Percentiles rank a stretch among this genome's conserved stretches.
phyloP scores from a whole-genome alignment of 345 rosid species.

The Rhodomyrtus tomentosa region DNA sequence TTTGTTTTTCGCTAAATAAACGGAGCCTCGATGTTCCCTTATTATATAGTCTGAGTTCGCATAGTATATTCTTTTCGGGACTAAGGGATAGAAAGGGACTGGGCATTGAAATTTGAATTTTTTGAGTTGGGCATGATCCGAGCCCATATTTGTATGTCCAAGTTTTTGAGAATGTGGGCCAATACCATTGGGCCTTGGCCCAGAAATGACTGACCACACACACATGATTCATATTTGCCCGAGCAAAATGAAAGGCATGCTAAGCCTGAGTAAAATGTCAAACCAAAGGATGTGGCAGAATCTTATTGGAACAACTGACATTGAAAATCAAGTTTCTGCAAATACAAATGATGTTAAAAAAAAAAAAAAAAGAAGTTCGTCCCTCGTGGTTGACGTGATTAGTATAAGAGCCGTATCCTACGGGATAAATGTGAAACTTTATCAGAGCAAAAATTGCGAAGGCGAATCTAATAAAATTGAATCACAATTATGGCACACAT shows the following conservation, averaged over 20 bases:
- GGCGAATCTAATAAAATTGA: neutral
- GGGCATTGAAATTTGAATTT: neutral
- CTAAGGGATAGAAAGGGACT: neutral
- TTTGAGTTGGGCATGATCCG: neutral
- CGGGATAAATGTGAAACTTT: neutral
- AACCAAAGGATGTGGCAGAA: neutral
- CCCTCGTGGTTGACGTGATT: no score
- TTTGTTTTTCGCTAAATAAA: neutral
- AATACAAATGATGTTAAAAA: no score
- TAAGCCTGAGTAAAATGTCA: no score
- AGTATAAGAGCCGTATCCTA: no score
- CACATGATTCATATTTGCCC: no score
- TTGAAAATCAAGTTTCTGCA: neutral
- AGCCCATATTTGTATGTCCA: neutral
- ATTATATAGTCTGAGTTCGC: neutral
- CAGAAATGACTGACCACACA: neutral
- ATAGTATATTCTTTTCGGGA: neutral
- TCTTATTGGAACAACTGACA: neutral
- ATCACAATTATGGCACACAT: neutral
- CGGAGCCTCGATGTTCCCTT: neutral
- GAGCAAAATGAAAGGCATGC: no score
- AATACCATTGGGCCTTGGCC: neutral
- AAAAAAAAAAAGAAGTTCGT: no score
- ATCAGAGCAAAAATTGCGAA: neutral
- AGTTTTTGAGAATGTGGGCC: neutral